Base-by-base conservation (phyloP, 176 grass and related monocot genomes). In the Puccinellia tenuiflora region DNA sequence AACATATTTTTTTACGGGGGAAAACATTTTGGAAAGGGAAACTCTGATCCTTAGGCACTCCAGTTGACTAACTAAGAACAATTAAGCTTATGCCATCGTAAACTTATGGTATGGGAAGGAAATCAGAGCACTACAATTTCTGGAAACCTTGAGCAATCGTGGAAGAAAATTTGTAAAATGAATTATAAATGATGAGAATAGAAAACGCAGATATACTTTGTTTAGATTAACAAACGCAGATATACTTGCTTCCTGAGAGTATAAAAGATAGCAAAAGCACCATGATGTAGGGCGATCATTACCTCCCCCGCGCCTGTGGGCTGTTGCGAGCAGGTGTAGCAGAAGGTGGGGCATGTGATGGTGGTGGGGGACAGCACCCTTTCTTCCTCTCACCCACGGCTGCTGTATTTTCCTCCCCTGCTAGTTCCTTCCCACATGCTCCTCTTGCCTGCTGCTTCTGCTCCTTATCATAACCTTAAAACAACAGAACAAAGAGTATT, bases 381-480 rank as follows among this genome's bases (percentile, higher is more conserved):
- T 92, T 88, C 53, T 65, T 89, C 72, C 76, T 87, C 79, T 86
- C 87, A 52, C 50, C 75, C 69, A 24, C 20, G 33, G 81, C 81
- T 86, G 56, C 68, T 40, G 64, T 80, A 52, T 79, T 80, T 84
- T 78, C 73, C 54, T 81, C 86, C 67, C 60, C 64, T 50, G 89
- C 73, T 33, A 83, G 60, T 38, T 88, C 73, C 69, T 90, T 88
- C 60, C 80, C 89, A 73, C 86, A 86, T 67, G 82, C 81, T 68
- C 72, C 85, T 62, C 81, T 87, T n/a, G 4, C 69, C 79, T 84
- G 85, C 82, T 83, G 87, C 82, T 78, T 86, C 55, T 88, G 87
- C 25, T 85, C 78, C 24, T 89, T 85, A 67, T 86, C 77, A 79
- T 75, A 86, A 56, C 82, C 96, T 98, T 86, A 61, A 89, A 68